Conservation (phyloP, 768 basidiomycete genomes). For the Aureoboletus auriporus region DNA sequence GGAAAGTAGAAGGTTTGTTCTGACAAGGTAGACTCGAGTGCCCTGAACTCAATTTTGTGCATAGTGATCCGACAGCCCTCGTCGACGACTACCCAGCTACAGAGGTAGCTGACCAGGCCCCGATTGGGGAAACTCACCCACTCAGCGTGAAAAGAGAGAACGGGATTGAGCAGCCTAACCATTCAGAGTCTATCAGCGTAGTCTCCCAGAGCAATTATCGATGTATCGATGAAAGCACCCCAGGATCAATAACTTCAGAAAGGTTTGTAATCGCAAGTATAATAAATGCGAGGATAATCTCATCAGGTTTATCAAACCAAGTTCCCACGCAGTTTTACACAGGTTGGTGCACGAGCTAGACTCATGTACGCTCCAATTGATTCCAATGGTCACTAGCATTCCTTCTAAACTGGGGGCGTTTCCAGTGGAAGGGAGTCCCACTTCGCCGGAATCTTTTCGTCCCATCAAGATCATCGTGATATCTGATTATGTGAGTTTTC, state of each 20-base stretch:
- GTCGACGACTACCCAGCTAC: not conserved
- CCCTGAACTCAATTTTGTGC: not conserved
- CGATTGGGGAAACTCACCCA: not conserved
- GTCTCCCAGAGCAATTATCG: constrained; percentile 23
- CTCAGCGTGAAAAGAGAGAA: not conserved
- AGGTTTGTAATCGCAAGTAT: constrained; percentile 7
- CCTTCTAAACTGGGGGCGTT: constrained; percentile 13
- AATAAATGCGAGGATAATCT: not conserved
- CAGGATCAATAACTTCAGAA: not conserved
- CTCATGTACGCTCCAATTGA: not conserved
- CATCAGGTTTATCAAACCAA: not conserved
- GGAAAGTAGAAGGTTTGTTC: constrained; percentile 13
- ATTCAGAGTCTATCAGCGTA: constrained; percentile 15
- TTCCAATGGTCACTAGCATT: constrained; percentile 6
- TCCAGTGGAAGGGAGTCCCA: not conserved
- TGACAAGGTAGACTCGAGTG: not conserved
- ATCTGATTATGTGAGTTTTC: constrained; percentile 27
- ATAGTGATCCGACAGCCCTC: constrained; percentile 1
- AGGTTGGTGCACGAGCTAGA: constrained; percentile 9
- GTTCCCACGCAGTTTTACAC: constrained; percentile 9
- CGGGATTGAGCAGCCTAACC: not conserved
- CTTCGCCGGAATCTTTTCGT: constrained; percentile 15
- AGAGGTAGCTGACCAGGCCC: not conserved
- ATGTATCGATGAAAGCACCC: constrained; percentile 7
- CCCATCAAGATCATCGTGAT: constrained; percentile 29